Conservation (phyloP, 495 filamentous ascomycete genomes). For the Trichoderma parareesei region DNA sequence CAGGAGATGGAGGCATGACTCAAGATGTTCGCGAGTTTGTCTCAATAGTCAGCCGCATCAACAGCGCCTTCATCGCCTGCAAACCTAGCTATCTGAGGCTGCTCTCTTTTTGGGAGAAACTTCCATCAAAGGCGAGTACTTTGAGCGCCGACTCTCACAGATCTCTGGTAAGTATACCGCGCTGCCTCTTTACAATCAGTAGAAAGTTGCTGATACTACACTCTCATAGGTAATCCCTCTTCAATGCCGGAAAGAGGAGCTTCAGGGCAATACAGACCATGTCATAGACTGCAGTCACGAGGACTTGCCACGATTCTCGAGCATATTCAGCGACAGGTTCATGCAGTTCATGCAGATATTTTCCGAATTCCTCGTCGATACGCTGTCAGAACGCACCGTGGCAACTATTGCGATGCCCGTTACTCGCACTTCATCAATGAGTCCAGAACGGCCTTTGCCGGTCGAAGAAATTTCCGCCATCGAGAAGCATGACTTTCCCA, state of each 20-base stretch:
- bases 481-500: not conserved
- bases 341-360: constrained; percentile 6
- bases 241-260: not conserved
- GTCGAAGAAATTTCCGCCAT: not conserved
- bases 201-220: not conserved
- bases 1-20: not conserved
- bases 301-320: not conserved
- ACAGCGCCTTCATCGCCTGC: not conserved
- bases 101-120: not conserved
- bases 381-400: not conserved
- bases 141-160: not conserved
- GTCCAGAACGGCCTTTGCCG: not conserved
- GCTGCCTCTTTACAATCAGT: not conserved
- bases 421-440: not conserved
- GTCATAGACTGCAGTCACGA: constrained; percentile 1
- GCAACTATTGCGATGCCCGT: not conserved
- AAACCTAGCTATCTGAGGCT: not conserved
- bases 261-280: not conserved
- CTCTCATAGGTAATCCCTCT: not conserved
- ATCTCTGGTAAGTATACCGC: not conserved
- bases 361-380: not conserved
- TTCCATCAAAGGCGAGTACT: not conserved
- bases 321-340: not conserved
- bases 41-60: not conserved
- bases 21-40: not conserved